phyloP scores from a whole-genome alignment of 352 stramenopile genomes.

The Pythium brachiatum region DNA sequence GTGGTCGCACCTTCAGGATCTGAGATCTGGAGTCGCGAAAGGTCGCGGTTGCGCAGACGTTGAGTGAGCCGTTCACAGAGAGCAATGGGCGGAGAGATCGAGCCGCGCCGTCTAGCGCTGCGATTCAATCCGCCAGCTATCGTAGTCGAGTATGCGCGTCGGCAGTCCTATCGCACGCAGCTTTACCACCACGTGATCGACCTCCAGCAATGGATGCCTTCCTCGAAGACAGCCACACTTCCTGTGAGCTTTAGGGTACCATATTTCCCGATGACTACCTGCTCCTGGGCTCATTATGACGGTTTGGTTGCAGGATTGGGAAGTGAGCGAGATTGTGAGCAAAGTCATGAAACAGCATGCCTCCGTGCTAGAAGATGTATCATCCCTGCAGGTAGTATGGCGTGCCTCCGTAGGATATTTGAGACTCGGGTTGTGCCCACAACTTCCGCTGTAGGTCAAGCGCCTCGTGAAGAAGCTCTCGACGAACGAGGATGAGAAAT shows the following conservation, averaged over 20 bases:
- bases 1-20: no score
- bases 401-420: neutral
- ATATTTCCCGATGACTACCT: neutral
- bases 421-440: neutral
- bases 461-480: slow-evolving; percentile 45
- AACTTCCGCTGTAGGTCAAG: slow-evolving; percentile 30
- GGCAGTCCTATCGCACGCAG: slow-evolving; percentile 22
- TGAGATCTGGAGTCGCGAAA: slow-evolving; percentile 10
- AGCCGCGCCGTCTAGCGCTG: slow-evolving; percentile 54
- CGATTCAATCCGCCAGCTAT: slow-evolving; percentile 51
- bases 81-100: slow-evolving; percentile 25
- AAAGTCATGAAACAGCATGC: slow-evolving; percentile 40
- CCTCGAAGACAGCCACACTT: slow-evolving; percentile 20
- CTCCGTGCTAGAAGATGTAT: slow-evolving; percentile 41
- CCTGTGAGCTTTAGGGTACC: neutral
- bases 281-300: no score
- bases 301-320: slow-evolving; percentile 4
- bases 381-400: slow-evolving; percentile 33
- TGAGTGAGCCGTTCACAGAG: neutral
- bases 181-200: slow-evolving; percentile 70
- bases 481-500: slow-evolving; percentile 6
- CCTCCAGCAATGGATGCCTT: slow-evolving; percentile 27
- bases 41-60: slow-evolving; percentile 6
- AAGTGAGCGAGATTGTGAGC: slow-evolving; percentile 34
- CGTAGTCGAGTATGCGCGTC: slow-evolving; percentile 56